Evolutionary conservation across 106 monocot species (phyloP).

Genomic region (Allium fistulosum): DNA sequence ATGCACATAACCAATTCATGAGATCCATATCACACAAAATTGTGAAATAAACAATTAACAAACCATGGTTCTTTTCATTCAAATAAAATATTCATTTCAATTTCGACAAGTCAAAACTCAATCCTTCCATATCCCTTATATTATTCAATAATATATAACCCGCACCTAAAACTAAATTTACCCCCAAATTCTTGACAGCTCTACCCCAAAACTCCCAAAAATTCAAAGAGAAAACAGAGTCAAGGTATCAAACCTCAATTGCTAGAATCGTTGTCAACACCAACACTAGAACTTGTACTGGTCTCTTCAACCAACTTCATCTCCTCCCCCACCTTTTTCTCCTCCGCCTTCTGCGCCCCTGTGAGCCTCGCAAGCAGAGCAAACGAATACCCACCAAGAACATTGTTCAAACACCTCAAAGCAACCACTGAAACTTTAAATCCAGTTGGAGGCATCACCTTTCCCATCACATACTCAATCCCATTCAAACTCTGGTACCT

Average conservation of each 20-base stretch:
- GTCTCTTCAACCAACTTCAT: slow-evolving; percentile 18
- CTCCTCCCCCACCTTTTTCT: slow-evolving; percentile 9
- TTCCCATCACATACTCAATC: slow-evolving; percentile 46
- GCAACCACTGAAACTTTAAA: slow-evolving; percentile 57
- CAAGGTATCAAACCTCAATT: slow-evolving; percentile 5
- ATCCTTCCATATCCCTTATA: no score
- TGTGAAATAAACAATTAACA: no score
- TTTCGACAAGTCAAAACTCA: no score
- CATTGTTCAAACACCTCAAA: slow-evolving; percentile 59
- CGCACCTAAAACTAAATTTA: no score
- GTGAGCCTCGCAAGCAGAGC: slow-evolving; percentile 54
- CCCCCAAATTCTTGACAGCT: no score
- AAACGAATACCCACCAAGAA: slow-evolving; percentile 57
- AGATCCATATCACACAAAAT: no score
- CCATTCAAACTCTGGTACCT: slow-evolving; percentile 73
- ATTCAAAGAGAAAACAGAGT: not conserved
- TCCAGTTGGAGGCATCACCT: slow-evolving; percentile 24
- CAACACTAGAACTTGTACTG: not conserved
- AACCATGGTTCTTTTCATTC: no score
- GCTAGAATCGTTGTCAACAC: not conserved
- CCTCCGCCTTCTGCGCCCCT: slow-evolving; percentile 46
- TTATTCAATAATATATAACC: no score
- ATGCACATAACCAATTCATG: no score
- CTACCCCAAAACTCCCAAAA: no score
- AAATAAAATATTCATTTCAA: no score